Conservation (phyloP, 208 protist genomes). For the Leptomonas pyrrhocoris region DNA sequence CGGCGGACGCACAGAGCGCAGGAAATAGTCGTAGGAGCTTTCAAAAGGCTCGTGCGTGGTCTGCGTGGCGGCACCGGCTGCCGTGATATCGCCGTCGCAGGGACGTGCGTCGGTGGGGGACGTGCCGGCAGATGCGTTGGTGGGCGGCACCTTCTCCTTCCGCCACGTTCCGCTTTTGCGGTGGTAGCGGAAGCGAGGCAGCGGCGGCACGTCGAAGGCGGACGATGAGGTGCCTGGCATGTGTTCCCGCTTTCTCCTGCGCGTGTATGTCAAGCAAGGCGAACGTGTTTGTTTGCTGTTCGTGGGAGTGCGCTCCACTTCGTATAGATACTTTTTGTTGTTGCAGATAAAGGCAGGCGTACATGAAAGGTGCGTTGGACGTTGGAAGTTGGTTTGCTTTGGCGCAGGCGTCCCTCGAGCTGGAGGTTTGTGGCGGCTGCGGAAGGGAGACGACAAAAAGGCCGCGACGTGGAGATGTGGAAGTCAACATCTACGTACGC, state of each 20-base stretch:
- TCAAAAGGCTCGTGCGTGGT: conserved; percentile 29
- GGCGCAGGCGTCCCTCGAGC: too few species aligned
- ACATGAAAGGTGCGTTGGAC: too few species aligned
- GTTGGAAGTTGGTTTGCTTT: too few species aligned
- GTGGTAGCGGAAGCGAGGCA: conserved; percentile 56
- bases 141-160: conserved; percentile 20
- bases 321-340: too few species aligned
- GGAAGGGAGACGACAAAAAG: too few species aligned
- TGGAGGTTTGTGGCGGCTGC: too few species aligned
- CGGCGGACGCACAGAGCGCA: conserved; percentile 41
- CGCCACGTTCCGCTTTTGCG: conserved; percentile 40
- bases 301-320: too few species aligned
- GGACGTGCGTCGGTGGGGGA: background rate
- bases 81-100: background rate
- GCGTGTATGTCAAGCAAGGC: too few species aligned
- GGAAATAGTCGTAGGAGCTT: conserved; percentile 73
- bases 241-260: background rate
- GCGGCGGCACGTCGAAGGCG: conserved; percentile 38
- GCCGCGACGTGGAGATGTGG: too few species aligned
- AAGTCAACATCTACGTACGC: too few species aligned
- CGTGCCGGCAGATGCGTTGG: background rate
- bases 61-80: background rate
- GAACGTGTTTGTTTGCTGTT: too few species aligned
- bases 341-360: too few species aligned
- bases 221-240: conserved; percentile 15